A percentile compares a stretch with the other conserved stretches of the same genome.
phyloP scores from a whole-genome alignment of 164 flowering plant genomes.

The Nelumbo lutea region DNA sequence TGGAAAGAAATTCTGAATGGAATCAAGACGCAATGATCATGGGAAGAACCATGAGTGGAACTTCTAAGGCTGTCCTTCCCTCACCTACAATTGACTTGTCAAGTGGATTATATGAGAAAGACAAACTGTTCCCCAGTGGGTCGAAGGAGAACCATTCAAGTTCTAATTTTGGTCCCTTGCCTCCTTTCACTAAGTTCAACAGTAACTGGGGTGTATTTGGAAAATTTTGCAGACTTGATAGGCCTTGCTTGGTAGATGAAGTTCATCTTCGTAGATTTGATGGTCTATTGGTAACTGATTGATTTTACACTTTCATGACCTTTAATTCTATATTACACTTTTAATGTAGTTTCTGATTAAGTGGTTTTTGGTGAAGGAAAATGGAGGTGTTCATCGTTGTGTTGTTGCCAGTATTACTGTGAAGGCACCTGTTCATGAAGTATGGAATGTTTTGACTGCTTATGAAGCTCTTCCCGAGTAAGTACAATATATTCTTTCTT shows the following conservation, averaged over 20 bases:
- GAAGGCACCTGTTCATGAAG: constrained; percentile 90
- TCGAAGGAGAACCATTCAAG: constrained; percentile 27
- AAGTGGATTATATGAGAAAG: constrained; percentile 24
- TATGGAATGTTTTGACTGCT: constrained; percentile 85
- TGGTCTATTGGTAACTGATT: constrained; percentile 75
- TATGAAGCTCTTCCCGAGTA: constrained; percentile 95
- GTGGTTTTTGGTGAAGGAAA: constrained; percentile 61
- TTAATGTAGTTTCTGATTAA: constrained; percentile 21
- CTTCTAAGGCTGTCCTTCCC: constrained; percentile 21
- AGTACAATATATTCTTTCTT: constrained; percentile 21
- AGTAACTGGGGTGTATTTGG: constrained; percentile 79
- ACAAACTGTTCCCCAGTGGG: constrained; percentile 26
- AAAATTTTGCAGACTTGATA: constrained; percentile 71
- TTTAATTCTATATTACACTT: constrained; percentile 13
- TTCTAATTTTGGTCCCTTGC: constrained; percentile 35
- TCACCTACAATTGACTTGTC: constrained; percentile 19
- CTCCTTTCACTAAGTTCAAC: constrained; percentile 37
- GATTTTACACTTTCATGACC: constrained; percentile 14
- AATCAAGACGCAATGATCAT: constrained; percentile 18
- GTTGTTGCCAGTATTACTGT: constrained; percentile 94
- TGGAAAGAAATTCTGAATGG: constrained; percentile 49
- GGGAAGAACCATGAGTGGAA: constrained; percentile 19
- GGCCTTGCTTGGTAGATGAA: constrained; percentile 84
- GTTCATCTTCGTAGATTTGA: constrained; percentile 97
- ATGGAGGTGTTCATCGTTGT: constrained; percentile 96